Percentiles rank a stretch among this genome's conserved stretches.
Conservation (phyloP, 1,284 basidiomycete species). For the Leccinum solheimii region DNA sequence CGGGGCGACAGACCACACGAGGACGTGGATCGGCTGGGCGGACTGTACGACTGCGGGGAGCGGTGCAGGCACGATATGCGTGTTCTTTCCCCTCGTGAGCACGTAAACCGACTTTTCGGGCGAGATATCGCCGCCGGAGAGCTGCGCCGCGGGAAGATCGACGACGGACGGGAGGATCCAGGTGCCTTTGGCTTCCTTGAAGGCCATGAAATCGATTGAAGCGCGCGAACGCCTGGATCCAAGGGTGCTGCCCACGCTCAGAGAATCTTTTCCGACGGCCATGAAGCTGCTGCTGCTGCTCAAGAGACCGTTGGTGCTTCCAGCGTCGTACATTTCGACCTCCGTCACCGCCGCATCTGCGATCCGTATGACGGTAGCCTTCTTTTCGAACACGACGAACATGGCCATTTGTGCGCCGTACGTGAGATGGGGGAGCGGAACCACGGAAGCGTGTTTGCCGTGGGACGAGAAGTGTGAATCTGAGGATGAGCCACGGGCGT, state of each 20-base stretch:
- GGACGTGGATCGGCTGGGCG: conserved; percentile 49
- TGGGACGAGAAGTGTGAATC: conserved; percentile 21
- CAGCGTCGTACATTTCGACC: conserved; percentile 63
- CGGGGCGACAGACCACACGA: conserved; percentile 63
- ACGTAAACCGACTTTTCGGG: conserved; percentile 50
- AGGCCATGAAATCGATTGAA: conserved; percentile 52
- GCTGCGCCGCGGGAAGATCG: conserved; percentile 45
- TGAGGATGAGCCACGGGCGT: conserved; percentile 27
- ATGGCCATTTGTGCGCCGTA: conserved; percentile 71
- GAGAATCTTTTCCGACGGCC: conserved; percentile 21
- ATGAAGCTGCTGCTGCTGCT: conserved; percentile 24
- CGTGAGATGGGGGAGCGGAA: conserved; percentile 34
- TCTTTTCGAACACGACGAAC: conserved; percentile 81
- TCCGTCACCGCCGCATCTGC: conserved; percentile 78
- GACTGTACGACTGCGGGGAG: conserved; percentile 53
- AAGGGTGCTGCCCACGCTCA: conserved; percentile 21
- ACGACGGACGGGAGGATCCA: conserved; percentile 58
- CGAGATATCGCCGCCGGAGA: conserved; percentile 16
- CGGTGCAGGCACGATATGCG: conserved; percentile 67
- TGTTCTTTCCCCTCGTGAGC: conserved; percentile 66
- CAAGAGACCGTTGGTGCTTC: conserved; percentile 29
- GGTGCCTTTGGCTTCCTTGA: conserved; percentile 44
- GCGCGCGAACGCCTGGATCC: conserved; percentile 46
- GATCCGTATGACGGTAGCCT: conserved; percentile 73
- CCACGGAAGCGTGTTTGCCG: conserved; percentile 24